Percentiles rank a stretch among this genome's conserved stretches.
phyloP scores from a whole-genome alignment of 148 eudicot species.

The Persicaria maculosa region DNA sequence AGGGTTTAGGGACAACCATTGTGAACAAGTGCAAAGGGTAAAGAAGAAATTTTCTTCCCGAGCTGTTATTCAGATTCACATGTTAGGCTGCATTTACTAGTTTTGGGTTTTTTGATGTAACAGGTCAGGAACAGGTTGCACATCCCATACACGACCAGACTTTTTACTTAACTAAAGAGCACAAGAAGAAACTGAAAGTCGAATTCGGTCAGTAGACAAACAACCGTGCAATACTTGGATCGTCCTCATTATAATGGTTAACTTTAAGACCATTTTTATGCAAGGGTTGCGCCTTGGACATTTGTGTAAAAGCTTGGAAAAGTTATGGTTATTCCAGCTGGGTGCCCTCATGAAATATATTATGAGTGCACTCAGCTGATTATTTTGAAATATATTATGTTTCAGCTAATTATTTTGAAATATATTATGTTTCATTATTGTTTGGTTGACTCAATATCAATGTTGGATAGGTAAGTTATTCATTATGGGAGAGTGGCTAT shows the following conservation, averaged over 20 bases:
- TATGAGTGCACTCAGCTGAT: background rate
- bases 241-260: background rate
- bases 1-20: constrained; percentile 56
- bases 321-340: constrained; percentile 17
- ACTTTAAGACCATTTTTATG: background rate
- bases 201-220: constrained; percentile 32
- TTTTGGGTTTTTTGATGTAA: constrained; percentile 2
- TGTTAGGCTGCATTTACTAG: background rate
- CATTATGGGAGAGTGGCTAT: background rate
- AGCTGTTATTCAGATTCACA: background rate
- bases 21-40: constrained; percentile 44
- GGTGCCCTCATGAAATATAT: constrained; percentile 17
- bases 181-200: constrained; percentile 32
- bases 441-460: background rate
- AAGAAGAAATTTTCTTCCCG: background rate
- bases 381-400: too few relatives aligned
- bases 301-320: constrained; percentile 16
- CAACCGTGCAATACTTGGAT: background rate
- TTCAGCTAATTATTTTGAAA: background rate
- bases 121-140: constrained; percentile 21
- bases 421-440: background rate
- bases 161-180: constrained; percentile 37
- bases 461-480: background rate
- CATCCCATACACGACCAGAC: constrained; percentile 51
- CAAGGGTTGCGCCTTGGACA: constrained; percentile 18